A percentile compares a stretch with the other conserved stretches of the same genome.
Evolutionary conservation across 768 basidiomycete species (phyloP).

Genomic region (Suillus clintonianus): DNA sequence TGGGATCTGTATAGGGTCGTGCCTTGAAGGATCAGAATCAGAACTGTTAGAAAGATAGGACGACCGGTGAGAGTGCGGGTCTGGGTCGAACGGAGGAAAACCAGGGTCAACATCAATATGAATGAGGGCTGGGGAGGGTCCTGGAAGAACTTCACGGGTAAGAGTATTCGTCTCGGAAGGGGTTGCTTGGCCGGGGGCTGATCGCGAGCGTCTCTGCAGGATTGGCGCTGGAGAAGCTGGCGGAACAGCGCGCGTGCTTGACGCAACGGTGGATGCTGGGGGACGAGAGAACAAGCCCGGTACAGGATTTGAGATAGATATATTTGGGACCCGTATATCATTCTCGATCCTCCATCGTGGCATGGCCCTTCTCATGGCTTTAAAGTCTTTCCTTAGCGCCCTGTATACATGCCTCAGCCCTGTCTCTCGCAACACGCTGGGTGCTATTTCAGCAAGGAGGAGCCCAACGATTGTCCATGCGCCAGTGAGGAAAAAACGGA

Average conservation of each 20-base stretch:
- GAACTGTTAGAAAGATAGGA: background rate
- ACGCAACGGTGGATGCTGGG: slow-evolving; percentile 13
- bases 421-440: slow-evolving; percentile 47
- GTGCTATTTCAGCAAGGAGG: slow-evolving; percentile 53
- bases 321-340: slow-evolving; percentile 12
- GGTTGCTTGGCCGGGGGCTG: slow-evolving; percentile 22
- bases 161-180: slow-evolving; percentile 3
- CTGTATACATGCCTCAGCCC: slow-evolving; percentile 40
- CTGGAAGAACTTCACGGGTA: slow-evolving; percentile 14
- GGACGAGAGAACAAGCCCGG: slow-evolving; percentile 5
- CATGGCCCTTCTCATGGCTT: slow-evolving; percentile 31
- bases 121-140: slow-evolving; percentile 30
- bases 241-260: slow-evolving; percentile 17
- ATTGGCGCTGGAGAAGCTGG: slow-evolving; percentile 19
- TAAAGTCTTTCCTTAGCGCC: slow-evolving; percentile 36
- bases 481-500: slow-evolving; percentile 44
- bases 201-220: slow-evolving; percentile 12
- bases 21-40: slow-evolving; percentile 17
- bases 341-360: slow-evolving; percentile 35
- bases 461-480: slow-evolving; percentile 58
- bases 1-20: slow-evolving; percentile 19
- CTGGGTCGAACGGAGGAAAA: background rate
- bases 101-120: slow-evolving; percentile 13
- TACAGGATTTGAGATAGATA: background rate
- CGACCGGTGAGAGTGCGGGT: background rate